phyloP scores from a whole-genome alignment of 2,329 filamentous ascomycete genomes.

The Trichophyton simii region DNA sequence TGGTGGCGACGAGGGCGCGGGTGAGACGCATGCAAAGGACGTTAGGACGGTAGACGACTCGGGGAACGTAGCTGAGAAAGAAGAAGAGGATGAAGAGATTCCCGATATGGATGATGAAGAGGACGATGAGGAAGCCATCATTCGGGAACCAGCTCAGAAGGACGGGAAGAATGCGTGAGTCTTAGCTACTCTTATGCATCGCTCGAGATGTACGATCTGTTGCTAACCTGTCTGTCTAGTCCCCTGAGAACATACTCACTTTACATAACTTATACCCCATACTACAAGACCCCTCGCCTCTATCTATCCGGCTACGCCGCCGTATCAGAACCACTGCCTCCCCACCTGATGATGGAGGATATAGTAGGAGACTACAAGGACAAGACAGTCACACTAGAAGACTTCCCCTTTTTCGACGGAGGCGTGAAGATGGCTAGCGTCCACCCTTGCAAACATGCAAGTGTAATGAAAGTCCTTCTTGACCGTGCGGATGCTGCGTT shows the following conservation, averaged over 20 bases:
- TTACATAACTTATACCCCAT: conserved; percentile 95
- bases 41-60: conserved; percentile 81
- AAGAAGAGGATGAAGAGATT: conserved; percentile 66
- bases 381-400: conserved; percentile 95
- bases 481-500: conserved; percentile 89
- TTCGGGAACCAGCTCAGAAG: conserved; percentile 52
- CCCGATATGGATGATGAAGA: conserved; percentile 98
- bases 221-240: conserved; percentile 34
- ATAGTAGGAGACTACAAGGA: conserved; percentile 95
- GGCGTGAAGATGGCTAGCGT: conserved; percentile 92
- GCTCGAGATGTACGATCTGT: not conserved
- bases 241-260: conserved; percentile 88
- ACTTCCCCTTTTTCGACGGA: conserved; percentile 88
- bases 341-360: conserved; percentile 86
- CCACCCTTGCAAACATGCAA: conserved; percentile 92
- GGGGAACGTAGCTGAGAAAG: conserved; percentile 68
- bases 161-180: conserved; percentile 44
- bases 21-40: conserved; percentile 57
- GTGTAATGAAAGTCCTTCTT: conserved; percentile 94
- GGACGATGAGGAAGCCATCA: conserved; percentile 88
- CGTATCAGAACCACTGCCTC: conserved; percentile 66
- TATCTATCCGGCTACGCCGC: conserved; percentile 85
- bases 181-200: conserved; percentile 10
- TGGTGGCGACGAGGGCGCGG: conserved; percentile 64
- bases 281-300: conserved; percentile 89